A percentile compares a stretch with the other conserved stretches of the same genome.
Conservation (phyloP, 345 rosid genomes). For the Conringia planisiliqua region DNA sequence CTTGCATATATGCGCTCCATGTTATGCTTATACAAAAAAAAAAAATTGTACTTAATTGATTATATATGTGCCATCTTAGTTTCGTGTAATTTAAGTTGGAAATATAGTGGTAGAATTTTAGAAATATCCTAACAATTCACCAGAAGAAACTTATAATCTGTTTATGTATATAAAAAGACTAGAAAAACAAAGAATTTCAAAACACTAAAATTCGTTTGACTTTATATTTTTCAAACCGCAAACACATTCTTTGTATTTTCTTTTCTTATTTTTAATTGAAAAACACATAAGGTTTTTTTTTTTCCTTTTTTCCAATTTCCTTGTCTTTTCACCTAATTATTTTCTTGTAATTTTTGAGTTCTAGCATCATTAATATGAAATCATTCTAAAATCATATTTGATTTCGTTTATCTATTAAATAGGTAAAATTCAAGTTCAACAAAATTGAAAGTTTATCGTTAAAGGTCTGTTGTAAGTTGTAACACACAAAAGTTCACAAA, state of each 20-base stretch:
- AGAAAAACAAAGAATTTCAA: neutral
- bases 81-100: neutral
- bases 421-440: no score
- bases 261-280: no score
- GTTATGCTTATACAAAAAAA: neutral
- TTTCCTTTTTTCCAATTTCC: no score
- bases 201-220: no score
- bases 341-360: no score
- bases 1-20: slow-evolving; percentile 2
- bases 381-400: no score
- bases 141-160: neutral
- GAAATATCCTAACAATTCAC: neutral
- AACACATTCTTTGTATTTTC: no score
- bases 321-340: no score
- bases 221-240: no score
- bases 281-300: no score
- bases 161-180: neutral
- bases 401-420: no score
- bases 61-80: neutral
- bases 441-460: neutral
- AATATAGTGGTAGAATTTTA: neutral
- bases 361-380: no score
- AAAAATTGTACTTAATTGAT: neutral
- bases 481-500: neutral
- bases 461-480: neutral